A percentile compares a stretch with the other conserved stretches of the same genome.
Evolutionary conservation across 148 eudicot genomes (phyloP).

Genomic region (Chenopodium quinoa): DNA sequence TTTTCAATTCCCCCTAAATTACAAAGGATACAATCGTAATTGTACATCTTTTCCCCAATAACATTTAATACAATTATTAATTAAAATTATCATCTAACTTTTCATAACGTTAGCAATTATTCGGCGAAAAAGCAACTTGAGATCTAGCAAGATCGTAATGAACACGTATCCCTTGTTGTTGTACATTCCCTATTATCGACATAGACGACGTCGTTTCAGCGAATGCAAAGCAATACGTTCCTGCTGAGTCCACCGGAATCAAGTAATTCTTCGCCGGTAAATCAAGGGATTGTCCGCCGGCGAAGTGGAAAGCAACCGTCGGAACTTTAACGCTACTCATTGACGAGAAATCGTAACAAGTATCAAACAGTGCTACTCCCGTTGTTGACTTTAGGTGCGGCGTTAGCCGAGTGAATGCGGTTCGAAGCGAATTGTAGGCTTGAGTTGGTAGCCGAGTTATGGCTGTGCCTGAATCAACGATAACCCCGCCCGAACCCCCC

Average conservation of each 20-base stretch:
- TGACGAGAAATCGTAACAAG: slow-evolving; percentile 56
- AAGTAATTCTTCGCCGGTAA: slow-evolving; percentile 55
- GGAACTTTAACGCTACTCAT: slow-evolving; percentile 37
- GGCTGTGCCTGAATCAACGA: slow-evolving; percentile 70
- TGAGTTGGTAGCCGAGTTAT: slow-evolving; percentile 46
- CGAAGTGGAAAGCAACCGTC: slow-evolving; percentile 53
- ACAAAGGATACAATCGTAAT: slow-evolving; percentile 8
- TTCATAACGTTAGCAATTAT: slow-evolving; percentile 36
- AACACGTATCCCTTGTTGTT: slow-evolving; percentile 71
- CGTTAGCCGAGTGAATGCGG: slow-evolving; percentile 38
- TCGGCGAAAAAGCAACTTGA: slow-evolving; percentile 35
- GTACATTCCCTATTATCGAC: slow-evolving; percentile 61
- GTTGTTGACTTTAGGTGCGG: slow-evolving; percentile 29
- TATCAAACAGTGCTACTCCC: slow-evolving; percentile 50
- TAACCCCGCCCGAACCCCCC: slow-evolving; percentile 49
- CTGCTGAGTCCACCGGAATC: slow-evolving; percentile 46
- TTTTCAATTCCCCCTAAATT: not conserved
- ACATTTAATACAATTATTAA: not conserved
- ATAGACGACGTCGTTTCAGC: slow-evolving; percentile 51
- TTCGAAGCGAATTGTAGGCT: slow-evolving; percentile 51
- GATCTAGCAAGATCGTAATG: slow-evolving; percentile 45
- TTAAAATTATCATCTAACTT: not conserved
- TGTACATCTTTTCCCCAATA: not conserved
- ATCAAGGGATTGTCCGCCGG: slow-evolving; percentile 43
- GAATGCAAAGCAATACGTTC: slow-evolving; percentile 58